These are phyloP conservation scores for Artemisia annua DNA, from an alignment of 129 eudicot species.

Conservation along the genomic window DNA sequence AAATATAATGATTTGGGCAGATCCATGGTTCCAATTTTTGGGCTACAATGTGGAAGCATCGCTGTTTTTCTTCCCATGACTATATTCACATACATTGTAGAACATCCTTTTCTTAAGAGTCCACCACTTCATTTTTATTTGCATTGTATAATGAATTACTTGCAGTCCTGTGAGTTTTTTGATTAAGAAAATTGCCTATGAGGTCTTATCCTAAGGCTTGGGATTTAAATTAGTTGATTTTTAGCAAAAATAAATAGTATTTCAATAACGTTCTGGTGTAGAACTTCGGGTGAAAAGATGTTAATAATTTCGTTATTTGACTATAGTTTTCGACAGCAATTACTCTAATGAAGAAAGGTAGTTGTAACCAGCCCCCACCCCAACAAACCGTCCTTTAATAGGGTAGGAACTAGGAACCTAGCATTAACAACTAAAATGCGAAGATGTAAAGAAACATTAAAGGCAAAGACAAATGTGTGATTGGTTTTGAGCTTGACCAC, in stretches of 20 bases:
- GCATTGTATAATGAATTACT: neutral
- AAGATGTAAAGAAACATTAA: conserved; percentile 34
- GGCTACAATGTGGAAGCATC: neutral
- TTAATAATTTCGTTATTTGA: conserved; percentile 15
- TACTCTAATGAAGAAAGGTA: conserved; percentile 1
- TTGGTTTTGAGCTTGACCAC: conserved; percentile 23
- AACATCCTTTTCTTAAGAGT: neutral
- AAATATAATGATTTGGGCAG: neutral
- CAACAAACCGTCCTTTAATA: neutral
- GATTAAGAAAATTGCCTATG: neutral
- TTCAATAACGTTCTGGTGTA: too few species aligned
- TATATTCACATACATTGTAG: neutral
- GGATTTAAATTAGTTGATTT: neutral
- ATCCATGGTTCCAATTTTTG: neutral
- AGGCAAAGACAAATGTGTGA: conserved; percentile 27
- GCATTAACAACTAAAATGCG: conserved; percentile 24
- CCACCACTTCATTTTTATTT: neutral
- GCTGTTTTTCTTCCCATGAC: neutral
- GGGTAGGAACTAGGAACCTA: conserved; percentile 40
- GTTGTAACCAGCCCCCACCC: conserved; percentile 11
- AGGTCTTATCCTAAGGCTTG: neutral
- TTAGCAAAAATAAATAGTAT: too few species aligned
- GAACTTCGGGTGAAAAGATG: neutral
- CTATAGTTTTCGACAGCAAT: conserved; percentile 13
- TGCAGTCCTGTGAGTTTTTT: neutral